Percentiles rank a stretch among this genome's conserved stretches.
These are phyloP conservation scores for Aspergillus hiratsukae DNA, from an alignment of 2,329 filamentous ascomycete species.

Conservation along the genomic window DNA sequence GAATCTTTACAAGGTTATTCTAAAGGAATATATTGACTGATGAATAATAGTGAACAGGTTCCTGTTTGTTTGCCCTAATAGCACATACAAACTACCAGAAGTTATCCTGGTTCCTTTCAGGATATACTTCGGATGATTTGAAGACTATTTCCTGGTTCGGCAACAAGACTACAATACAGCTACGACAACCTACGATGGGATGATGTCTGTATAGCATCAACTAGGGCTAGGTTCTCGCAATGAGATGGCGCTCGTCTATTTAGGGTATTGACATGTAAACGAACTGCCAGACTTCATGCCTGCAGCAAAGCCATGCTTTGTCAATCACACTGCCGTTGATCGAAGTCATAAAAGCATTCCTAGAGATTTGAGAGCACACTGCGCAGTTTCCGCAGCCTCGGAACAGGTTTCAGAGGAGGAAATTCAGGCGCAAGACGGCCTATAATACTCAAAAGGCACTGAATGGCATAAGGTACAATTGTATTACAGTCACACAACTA, in stretches of 20 bases:
- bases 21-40: neutral
- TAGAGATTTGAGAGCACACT: neutral
- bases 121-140: neutral
- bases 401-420: neutral
- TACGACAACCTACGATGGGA: neutral
- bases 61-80: neutral
- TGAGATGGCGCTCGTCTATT: neutral
- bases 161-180: neutral
- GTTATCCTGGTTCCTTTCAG: neutral
- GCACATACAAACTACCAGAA: neutral
- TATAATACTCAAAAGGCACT: slow-evolving; percentile 1
- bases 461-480: slow-evolving; percentile 33
- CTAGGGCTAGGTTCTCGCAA: neutral
- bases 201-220: neutral
- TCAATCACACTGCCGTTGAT: neutral
- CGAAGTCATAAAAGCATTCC: neutral
- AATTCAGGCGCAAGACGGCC: neutral
- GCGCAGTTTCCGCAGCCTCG: too few relatives aligned
- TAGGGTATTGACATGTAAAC: neutral
- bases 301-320: neutral
- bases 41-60: neutral
- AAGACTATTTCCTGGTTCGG: neutral
- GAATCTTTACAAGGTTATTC: neutral
- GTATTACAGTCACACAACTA: slow-evolving; percentile 38
- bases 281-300: neutral